These are phyloP conservation scores for Candida labiduridarum DNA, from an alignment of 1,139 yeast genomes.

Conservation along the genomic window DNA sequence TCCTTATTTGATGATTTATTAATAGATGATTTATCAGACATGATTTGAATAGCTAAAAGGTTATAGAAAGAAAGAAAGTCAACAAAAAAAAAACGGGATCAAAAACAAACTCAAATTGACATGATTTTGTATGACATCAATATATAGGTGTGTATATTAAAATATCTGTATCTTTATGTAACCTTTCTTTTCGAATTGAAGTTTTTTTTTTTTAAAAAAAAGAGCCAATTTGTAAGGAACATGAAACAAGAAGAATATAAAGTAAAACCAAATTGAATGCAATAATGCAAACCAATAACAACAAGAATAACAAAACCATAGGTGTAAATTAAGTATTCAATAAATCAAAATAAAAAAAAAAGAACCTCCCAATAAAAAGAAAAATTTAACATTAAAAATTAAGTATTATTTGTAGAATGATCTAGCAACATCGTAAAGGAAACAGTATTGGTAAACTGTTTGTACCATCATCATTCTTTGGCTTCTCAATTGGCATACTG, in stretches of 20 bases:
- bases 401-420: slow-evolving; percentile 7
- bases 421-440: slow-evolving; percentile 38
- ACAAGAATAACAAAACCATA: background rate
- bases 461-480: slow-evolving; percentile 73
- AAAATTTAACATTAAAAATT: background rate
- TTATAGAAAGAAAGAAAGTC: background rate
- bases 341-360: background rate
- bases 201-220: background rate
- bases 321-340: background rate
- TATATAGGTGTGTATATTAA: background rate
- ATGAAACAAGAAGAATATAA: background rate
- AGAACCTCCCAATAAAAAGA: background rate
- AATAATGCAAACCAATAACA: background rate
- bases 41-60: background rate
- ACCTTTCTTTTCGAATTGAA: background rate
- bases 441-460: slow-evolving; percentile 56
- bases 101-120: background rate
- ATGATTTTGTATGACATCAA: too few relatives aligned
- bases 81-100: too few relatives aligned
- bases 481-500: slow-evolving; percentile 48
- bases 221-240: background rate
- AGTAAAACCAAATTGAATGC: background rate
- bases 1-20: background rate
- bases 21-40: background rate
- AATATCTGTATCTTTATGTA: slow-evolving; percentile 3